A percentile compares a stretch with the other conserved stretches of the same genome.
Evolutionary conservation across 78 protist species (phyloP).

Genomic region (Cavenderia fasciculata): DNA sequence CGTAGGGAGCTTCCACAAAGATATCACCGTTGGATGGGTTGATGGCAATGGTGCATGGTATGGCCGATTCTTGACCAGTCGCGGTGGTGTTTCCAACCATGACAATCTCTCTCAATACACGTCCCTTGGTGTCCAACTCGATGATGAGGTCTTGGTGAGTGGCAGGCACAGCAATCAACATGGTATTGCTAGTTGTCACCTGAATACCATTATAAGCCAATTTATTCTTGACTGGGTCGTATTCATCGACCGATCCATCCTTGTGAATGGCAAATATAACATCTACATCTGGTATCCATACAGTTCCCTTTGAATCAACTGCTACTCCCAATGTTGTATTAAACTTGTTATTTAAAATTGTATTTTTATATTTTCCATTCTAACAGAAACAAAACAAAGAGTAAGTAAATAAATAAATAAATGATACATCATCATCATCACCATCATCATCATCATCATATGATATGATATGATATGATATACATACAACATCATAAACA

Average conservation of each 20-base stretch:
- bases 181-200: background rate
- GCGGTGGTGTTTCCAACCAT: conserved; percentile 6
- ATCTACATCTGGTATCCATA: conserved; percentile 43
- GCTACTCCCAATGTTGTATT: conserved; percentile 14
- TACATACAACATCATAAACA: conserved; percentile 45
- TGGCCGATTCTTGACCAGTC: background rate
- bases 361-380: background rate
- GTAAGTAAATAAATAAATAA: background rate
- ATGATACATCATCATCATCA: background rate
- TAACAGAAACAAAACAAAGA: no score
- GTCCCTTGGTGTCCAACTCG: background rate
- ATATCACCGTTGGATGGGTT: background rate
- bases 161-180: conserved; percentile 32
- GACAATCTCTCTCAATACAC: background rate
- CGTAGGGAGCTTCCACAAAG: conserved; percentile 56
- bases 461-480: background rate
- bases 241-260: background rate
- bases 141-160: conserved; percentile 1
- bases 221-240: conserved; percentile 3
- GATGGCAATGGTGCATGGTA: conserved; percentile 31
- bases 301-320: conserved; percentile 29
- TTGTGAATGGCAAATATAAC: conserved; percentile 7
- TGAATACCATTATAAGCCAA: conserved; percentile 54
- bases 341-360: background rate
- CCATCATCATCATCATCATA: background rate